A percentile compares a stretch with the other conserved stretches of the same genome.
phyloP scores from a whole-genome alignment of 176 grass and related monocot genomes.

The barley (Hordeum vulgare) region MorexV3_pseudomolecules_assembly NC_058524.1:51088164-51088663 shows the following conservation, averaged over 20 bases:
- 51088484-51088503: conserved; percentile 43
- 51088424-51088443: background rate
- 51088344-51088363: too few relatives aligned
- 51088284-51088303: too few relatives aligned
- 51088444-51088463: conserved; percentile 74
- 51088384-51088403: background rate
- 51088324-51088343: too few relatives aligned
- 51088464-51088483: conserved; percentile 60
- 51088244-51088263: too few relatives aligned
- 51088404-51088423: background rate
- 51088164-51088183: too few relatives aligned
- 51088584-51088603: background rate
- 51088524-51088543: background rate
- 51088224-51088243: too few relatives aligned
- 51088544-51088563: background rate
- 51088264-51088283: too few relatives aligned
- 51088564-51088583: background rate
- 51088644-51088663: background rate
- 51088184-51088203: too few relatives aligned
- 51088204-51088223: background rate
- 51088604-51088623: background rate
- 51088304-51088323: too few relatives aligned
- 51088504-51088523: conserved; percentile 21
- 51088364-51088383: background rate
- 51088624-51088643: background rate